Base-by-base conservation (phyloP, 1,139 yeast species). In the Nakaseomyces kungkrabaensis region DNA sequence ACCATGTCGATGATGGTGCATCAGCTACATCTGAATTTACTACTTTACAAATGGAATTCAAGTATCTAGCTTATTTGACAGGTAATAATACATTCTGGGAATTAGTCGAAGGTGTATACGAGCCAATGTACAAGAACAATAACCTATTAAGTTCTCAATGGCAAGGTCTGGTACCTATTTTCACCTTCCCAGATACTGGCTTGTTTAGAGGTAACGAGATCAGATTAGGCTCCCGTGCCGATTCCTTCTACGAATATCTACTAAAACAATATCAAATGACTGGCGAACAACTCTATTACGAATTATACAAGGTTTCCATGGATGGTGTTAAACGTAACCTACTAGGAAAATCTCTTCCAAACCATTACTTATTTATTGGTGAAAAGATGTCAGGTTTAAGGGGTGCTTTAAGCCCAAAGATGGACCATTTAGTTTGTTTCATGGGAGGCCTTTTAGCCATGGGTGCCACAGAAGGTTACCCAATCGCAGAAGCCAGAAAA, bases 391-490 rank as follows among this genome's bases (percentile, higher is more conserved):
- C 68, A 34, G 97, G 97, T 7, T 62, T 87, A 22, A 69, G 66
- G 11, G 82, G 82, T 0, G 69, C 72, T 1, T 67, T 83, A 6
- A 78, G 84, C n/a, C 71, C 81, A 22, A 89, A 88, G 65, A 88
- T 90, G 96, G 97, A 90, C 64, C 97, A 90, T 68, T 72, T 88
- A 56, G 97, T 88, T 25, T 90, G 97, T 67, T 89, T 88, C 69
- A 81, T 87, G 62, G 96, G 96, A 50, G 97, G 97, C 0, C 75
- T 86, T 59, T 76, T 89, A 55, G 95, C 96, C 0, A 70, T 89
- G 48, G 97, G 97, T 31, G 96, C 97, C 17, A 90, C 94, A 3
- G 78, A 77, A 46, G 97, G 97, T 10, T 60, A 72, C 44, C 69
- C 80, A 1, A 64, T 82, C 37, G 70, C 69, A 3, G 78, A 76